These are phyloP conservation scores for Pseudozyma sp. DNA, from an alignment of 1,284 basidiomycete species.

Conservation along the genomic window DNA sequence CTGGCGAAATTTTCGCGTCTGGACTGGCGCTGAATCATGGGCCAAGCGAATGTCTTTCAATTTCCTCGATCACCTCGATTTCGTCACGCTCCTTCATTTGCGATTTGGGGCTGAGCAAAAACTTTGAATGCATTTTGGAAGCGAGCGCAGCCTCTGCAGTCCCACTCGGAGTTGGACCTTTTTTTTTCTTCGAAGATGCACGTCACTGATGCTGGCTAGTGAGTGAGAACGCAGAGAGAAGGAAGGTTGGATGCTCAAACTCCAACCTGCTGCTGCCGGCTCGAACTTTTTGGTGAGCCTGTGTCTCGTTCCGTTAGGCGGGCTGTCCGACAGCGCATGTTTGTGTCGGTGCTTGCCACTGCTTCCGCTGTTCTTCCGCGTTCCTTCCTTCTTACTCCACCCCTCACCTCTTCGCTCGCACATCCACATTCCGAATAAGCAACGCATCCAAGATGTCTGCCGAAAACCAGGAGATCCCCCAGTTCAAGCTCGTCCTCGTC, in stretches of 20 bases:
- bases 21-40: constrained; percentile 16
- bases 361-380: neutral
- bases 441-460: constrained; percentile 33
- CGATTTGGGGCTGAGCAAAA: constrained; percentile 24
- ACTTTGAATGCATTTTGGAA: constrained; percentile 24
- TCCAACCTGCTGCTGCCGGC: neutral
- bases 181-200: neutral
- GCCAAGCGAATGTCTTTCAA: constrained; percentile 40
- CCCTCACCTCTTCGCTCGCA: neutral
- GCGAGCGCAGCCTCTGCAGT: neutral
- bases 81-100: constrained; percentile 12
- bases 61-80: constrained; percentile 39
- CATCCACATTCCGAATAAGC: neutral
- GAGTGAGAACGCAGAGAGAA: neutral
- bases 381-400: neutral
- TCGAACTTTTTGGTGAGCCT: neutral
- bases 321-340: constrained; percentile 5
- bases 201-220: constrained; percentile 2
- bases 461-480: constrained; percentile 75
- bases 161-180: too few species aligned
- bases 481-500: constrained; percentile 99
- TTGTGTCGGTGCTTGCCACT: constrained; percentile 14
- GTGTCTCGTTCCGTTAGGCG: constrained; percentile 8
- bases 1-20: constrained; percentile 26
- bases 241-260: neutral